Conservation (phyloP, 2,329 filamentous ascomycete genomes). For the Fusarium robinianum region DNA sequence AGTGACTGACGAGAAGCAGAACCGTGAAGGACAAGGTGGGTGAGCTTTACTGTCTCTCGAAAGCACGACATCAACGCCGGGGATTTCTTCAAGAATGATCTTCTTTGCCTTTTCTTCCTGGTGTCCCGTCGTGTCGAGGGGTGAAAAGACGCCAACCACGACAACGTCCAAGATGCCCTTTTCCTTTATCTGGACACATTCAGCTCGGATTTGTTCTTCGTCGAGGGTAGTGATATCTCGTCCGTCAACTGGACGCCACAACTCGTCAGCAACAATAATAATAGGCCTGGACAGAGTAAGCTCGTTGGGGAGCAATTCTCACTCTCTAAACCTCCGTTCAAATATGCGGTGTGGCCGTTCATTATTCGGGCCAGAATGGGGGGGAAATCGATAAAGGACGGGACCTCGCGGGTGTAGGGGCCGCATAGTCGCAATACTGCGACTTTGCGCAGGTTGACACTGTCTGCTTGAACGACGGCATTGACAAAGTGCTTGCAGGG, state of each 20-base stretch:
- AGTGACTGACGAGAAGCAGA: no score
- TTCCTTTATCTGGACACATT: background rate
- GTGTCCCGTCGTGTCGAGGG: background rate
- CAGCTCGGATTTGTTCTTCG: background rate
- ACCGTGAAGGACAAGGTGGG: no score
- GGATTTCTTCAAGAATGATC: background rate
- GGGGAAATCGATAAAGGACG: conserved; percentile 57
- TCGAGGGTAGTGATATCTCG: conserved; percentile 44
- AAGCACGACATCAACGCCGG: conserved; percentile 2
- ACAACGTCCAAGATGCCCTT: conserved; percentile 6
- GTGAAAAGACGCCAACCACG: conserved; percentile 4
- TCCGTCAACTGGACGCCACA: no score
- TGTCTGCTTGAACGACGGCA: conserved; percentile 57
- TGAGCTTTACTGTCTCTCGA: no score
- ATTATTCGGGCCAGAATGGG: conserved; percentile 50
- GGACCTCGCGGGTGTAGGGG: conserved; percentile 53
- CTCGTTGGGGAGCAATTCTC: no score
- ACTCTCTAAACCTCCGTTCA: conserved; percentile 55
- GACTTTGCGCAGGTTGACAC: conserved; percentile 50
- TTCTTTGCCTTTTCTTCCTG: background rate
- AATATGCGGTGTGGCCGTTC: conserved; percentile 46
- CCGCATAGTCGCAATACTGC: conserved; percentile 58
- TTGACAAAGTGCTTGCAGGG: conserved; percentile 65
- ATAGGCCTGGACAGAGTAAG: no score
- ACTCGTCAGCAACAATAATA: no score